Evolutionary conservation across 1,139 yeast species (phyloP).

Genomic region (Protomyces lactucae-debilis): DNA sequence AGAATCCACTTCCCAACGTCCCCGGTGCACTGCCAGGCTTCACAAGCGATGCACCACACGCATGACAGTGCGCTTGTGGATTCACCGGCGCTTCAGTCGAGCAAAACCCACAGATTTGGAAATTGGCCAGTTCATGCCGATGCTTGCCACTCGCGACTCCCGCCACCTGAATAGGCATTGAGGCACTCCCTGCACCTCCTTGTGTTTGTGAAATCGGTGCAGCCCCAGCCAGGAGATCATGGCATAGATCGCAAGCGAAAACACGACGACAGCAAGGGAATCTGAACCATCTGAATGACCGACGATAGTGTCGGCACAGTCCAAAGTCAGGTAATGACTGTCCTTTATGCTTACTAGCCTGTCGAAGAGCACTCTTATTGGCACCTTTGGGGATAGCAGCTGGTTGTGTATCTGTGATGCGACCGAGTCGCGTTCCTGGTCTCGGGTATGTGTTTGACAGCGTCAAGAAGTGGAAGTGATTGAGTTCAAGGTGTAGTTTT

Average conservation of each 20-base stretch:
- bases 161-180: not conserved
- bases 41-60: conserved; percentile 32
- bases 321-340: conserved; percentile 44
- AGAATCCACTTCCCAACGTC: conserved; percentile 37
- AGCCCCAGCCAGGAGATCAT: conserved; percentile 39
- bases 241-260: conserved; percentile 45
- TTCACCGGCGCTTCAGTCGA: conserved; percentile 44
- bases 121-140: conserved; percentile 41
- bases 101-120: conserved; percentile 44
- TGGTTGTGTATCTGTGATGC: not conserved
- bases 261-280: conserved; percentile 45
- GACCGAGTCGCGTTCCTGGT: not conserved
- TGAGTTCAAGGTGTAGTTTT: conserved; percentile 36
- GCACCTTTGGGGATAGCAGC: not conserved
- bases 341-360: conserved; percentile 34
- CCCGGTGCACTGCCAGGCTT: conserved; percentile 34
- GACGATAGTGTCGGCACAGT: conserved; percentile 43
- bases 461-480: conserved; percentile 36
- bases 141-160: conserved; percentile 34
- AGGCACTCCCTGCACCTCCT: not conserved
- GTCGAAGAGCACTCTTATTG: not conserved
- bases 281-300: conserved; percentile 45
- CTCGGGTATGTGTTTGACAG: conserved; percentile 26
- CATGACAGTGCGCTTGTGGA: not conserved
- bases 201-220: not conserved